Conservation (phyloP, 2,329 filamentous ascomycete genomes). For the Dichotomopilus funicola region DNA sequence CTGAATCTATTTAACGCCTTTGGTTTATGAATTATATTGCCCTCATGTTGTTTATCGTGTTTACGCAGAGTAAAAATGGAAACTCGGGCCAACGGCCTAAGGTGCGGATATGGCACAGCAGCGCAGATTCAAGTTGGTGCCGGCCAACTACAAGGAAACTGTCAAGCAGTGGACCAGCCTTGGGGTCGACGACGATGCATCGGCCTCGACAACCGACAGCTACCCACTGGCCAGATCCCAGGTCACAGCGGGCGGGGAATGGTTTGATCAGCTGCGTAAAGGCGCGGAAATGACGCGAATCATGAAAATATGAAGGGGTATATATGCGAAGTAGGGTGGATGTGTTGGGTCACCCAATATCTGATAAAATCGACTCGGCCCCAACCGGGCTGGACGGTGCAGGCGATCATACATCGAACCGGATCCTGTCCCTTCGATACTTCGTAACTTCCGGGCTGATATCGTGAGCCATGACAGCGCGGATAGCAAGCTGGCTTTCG, state of each 20-base stretch:
- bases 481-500: constrained; percentile 3
- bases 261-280: too few relatives aligned
- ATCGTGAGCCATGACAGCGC: background rate
- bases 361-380: too few relatives aligned
- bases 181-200: constrained; percentile 28
- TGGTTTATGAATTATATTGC: too few relatives aligned
- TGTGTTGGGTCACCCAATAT: too few relatives aligned
- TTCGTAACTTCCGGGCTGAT: background rate
- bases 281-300: too few relatives aligned
- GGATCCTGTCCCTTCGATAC: background rate
- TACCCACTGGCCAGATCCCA: constrained; percentile 33
- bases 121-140: too few relatives aligned
- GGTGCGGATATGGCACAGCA: constrained; percentile 57
- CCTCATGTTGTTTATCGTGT: too few relatives aligned
- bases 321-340: too few relatives aligned
- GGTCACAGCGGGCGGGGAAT: too few relatives aligned
- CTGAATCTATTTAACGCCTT: too few relatives aligned
- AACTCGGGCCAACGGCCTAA: constrained; percentile 42
- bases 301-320: too few relatives aligned
- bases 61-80: constrained; percentile 1
- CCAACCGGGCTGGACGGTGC: too few relatives aligned
- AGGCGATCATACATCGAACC: background rate
- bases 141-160: constrained; percentile 47
- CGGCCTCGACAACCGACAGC: constrained; percentile 28
- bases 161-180: constrained; percentile 48